Conservation (phyloP, 352 stramenopile genomes). For the Pseudoperonospora humuli region DNA sequence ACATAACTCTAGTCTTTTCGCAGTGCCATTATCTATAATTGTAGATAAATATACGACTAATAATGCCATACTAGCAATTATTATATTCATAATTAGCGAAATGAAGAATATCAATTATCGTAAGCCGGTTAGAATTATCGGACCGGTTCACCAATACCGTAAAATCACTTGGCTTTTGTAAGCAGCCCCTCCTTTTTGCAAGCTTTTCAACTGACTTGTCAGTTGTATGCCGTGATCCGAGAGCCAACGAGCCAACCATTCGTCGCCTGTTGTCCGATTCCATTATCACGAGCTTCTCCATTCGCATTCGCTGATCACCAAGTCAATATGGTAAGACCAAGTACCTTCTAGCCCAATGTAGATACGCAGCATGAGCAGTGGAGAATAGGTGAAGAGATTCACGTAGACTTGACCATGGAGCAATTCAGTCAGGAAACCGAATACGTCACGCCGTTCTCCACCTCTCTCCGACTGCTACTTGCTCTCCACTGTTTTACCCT, state of each 20-base stretch:
- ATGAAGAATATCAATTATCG: too few species aligned
- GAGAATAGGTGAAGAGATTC: not conserved
- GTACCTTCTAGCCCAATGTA: not conserved
- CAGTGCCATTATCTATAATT: too few species aligned
- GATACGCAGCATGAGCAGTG: not conserved
- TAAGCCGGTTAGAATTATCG: not conserved
- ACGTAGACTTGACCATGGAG: not conserved
- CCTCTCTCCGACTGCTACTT: not conserved
- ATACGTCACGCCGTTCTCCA: not conserved
- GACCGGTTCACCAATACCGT: not conserved
- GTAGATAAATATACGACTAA: too few species aligned
- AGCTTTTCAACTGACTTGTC: not conserved
- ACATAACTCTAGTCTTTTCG: too few species aligned
- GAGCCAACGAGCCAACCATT: slow-evolving; percentile 84
- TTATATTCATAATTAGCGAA: too few species aligned
- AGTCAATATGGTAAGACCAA: slow-evolving; percentile 83
- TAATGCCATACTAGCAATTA: too few species aligned
- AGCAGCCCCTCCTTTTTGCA: not conserved
- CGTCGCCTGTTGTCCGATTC: not conserved
- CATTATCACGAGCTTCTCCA: slow-evolving; percentile 17
- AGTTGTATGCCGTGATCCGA: slow-evolving; percentile 37
- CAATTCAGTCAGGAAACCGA: not conserved
- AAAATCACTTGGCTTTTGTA: not conserved
- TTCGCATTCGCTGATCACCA: slow-evolving; percentile 86
- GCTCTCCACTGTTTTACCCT: not conserved